phyloP scores from a whole-genome alignment of 2,329 filamentous ascomycete species.

The Aspergillus unguis region DNA sequence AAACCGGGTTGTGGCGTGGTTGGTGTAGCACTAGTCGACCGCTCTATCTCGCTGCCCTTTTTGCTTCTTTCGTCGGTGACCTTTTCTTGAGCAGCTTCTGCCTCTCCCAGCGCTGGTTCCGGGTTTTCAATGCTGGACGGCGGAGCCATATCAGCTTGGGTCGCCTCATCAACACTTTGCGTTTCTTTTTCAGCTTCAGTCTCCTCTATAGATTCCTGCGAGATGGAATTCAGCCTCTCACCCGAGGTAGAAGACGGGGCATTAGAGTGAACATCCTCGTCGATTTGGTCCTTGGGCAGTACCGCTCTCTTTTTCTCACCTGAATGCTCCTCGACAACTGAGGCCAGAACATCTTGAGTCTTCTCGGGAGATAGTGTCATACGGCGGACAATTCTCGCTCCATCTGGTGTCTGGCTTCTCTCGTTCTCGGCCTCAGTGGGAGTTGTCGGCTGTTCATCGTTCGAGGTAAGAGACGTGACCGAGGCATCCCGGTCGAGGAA shows the following conservation, averaged over 20 bases:
- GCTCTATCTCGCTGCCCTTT: constrained; percentile 15
- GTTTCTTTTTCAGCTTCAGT: constrained; percentile 50
- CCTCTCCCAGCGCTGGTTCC: constrained; percentile 9
- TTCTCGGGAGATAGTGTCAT: constrained; percentile 58
- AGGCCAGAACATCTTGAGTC: constrained; percentile 61
- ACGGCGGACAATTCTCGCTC: constrained; percentile 35
- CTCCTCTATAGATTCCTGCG: constrained; percentile 24
- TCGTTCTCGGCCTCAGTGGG: constrained; percentile 36
- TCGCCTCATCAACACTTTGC: constrained; percentile 54
- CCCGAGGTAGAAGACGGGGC: constrained; percentile 19
- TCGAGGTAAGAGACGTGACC: constrained; percentile 67
- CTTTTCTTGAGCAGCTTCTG: constrained; percentile 15
- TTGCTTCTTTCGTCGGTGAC: constrained; percentile 10
- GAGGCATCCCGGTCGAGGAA: constrained; percentile 85
- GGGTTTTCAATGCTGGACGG: constrained; percentile 9
- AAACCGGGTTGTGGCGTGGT: constrained; percentile 26
- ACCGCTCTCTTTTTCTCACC: constrained; percentile 35
- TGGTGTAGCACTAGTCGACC: constrained; percentile 12
- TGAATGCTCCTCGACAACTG: constrained; percentile 63
- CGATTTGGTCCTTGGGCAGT: constrained; percentile 12
- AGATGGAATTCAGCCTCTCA: constrained; percentile 18
- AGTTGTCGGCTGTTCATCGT: constrained; percentile 60
- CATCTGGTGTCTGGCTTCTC: constrained; percentile 27
- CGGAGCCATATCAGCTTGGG: constrained; percentile 23
- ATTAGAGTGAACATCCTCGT: constrained; percentile 22